These are phyloP conservation scores for Rhodotorula paludigena DNA, from an alignment of 768 basidiomycete species.

Conservation along the genomic window DNA sequence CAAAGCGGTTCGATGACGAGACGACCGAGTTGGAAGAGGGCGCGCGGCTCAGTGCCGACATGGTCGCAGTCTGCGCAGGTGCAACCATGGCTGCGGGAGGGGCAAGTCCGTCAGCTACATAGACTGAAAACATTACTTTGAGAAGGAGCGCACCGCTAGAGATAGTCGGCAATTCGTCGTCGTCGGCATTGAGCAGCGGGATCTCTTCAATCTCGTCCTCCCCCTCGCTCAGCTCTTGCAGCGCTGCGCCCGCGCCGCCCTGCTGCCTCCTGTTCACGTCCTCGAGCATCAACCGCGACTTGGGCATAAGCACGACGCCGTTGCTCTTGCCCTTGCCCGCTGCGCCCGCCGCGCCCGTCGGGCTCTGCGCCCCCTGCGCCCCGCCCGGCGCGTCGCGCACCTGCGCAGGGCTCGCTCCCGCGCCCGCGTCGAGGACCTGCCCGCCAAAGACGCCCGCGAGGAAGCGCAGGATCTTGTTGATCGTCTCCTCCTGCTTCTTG, in stretches of 20 bases:
- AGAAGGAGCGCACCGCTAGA: slow-evolving; percentile 21
- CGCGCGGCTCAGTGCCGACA: background rate
- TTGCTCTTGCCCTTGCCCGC: background rate
- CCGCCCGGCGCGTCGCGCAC: background rate
- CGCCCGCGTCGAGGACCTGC: slow-evolving; percentile 25
- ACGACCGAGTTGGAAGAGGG: background rate
- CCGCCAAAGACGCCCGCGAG: slow-evolving; percentile 78
- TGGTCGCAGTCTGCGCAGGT: background rate
- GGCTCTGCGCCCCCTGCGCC: too few species aligned
- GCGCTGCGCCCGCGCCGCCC: slow-evolving; percentile 22
- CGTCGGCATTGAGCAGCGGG: slow-evolving; percentile 1
- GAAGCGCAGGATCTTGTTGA: slow-evolving; percentile 91
- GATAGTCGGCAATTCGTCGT: slow-evolving; percentile 25
- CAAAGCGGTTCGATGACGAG: slow-evolving; percentile 27
- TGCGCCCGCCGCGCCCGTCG: background rate
- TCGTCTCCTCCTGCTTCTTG: slow-evolving; percentile 91
- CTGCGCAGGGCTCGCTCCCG: background rate
- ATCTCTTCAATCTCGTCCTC: slow-evolving; percentile 46
- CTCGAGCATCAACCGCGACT: slow-evolving; percentile 47
- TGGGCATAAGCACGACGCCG: slow-evolving; percentile 20
- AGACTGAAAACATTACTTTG: background rate
- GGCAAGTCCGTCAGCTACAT: background rate
- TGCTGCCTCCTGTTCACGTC: slow-evolving; percentile 50
- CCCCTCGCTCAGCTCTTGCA: slow-evolving; percentile 28
- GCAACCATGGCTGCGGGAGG: slow-evolving; percentile 5